Conservation (phyloP, 2,329 filamentous ascomycete genomes). For the Purpureocillium lavendulum region DNA sequence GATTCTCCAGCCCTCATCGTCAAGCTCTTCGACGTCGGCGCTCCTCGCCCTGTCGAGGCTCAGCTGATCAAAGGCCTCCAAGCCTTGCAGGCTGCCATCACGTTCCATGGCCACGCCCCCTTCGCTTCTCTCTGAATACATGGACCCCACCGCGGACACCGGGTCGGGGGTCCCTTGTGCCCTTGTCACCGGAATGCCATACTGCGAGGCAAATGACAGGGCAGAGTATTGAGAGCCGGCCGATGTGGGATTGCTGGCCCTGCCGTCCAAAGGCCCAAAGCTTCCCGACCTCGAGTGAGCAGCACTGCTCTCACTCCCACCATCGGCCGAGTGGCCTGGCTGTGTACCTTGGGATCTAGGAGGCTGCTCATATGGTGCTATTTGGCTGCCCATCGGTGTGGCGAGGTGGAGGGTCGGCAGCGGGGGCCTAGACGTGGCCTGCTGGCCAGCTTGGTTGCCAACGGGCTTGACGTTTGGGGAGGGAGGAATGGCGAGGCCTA, state of each 20-base stretch:
- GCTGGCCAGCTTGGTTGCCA: conserved; percentile 35
- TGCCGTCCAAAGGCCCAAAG: conserved; percentile 68
- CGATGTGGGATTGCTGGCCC: conserved; percentile 72
- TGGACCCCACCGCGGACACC: conserved; percentile 76
- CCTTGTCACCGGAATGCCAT: conserved; percentile 57
- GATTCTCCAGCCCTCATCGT: conserved; percentile 91
- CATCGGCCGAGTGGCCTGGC: conserved; percentile 60
- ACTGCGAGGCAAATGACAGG: conserved; percentile 69
- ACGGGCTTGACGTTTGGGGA: conserved; percentile 78
- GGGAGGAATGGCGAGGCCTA: conserved; percentile 84
- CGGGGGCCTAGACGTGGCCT: conserved; percentile 35
- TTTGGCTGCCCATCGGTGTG: conserved; percentile 77
- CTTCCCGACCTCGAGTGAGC: conserved; percentile 77
- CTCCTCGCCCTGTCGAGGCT: conserved; percentile 74
- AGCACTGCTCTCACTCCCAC: conserved; percentile 70
- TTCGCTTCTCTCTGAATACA: conserved; percentile 75
- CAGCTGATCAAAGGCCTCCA: conserved; percentile 72
- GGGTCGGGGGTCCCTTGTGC: conserved; percentile 70
- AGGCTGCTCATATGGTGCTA: conserved; percentile 60
- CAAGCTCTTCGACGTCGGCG: conserved; percentile 86
- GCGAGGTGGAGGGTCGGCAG: conserved; percentile 77
- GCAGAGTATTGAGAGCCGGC: conserved; percentile 83
- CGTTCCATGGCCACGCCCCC: conserved; percentile 71
- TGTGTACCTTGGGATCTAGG: conserved; percentile 41
- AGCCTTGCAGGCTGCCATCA: conserved; percentile 69